Percentiles rank a stretch among this genome's conserved stretches.
These are phyloP conservation scores for Chrysoporthe deuterocubensis DNA, from an alignment of 2,329 filamentous ascomycete genomes.

Conservation along the genomic window DNA sequence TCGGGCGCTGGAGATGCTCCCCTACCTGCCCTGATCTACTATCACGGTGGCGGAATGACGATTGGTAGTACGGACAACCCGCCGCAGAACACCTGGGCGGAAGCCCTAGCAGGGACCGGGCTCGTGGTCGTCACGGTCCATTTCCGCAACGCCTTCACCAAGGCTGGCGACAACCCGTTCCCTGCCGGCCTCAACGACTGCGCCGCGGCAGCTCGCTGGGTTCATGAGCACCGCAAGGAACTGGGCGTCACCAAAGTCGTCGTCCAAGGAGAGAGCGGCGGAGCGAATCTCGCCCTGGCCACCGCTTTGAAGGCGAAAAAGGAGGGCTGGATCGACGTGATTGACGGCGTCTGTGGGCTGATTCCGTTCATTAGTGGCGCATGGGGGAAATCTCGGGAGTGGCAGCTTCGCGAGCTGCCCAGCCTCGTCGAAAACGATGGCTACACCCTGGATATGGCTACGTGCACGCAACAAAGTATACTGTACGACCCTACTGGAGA, in stretches of 20 bases:
- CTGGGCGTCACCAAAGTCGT: neutral
- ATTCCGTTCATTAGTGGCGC: conserved; percentile 36
- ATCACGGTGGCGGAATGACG: conserved; percentile 25
- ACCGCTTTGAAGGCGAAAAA: conserved; percentile 43
- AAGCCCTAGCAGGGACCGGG: neutral
- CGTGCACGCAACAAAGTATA: neutral
- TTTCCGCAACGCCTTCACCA: conserved; percentile 51
- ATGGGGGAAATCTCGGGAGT: neutral
- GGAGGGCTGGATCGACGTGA: conserved; percentile 25
- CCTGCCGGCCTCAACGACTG: conserved; percentile 37
- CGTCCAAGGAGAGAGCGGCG: conserved; percentile 13
- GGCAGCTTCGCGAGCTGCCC: neutral
- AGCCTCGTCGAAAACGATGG: neutral
- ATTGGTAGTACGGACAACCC: conserved; percentile 13
- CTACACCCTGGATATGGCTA: conserved; percentile 2
- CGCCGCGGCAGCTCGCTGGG: conserved; percentile 37
- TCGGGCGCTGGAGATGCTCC: neutral
- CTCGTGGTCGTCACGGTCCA: conserved; percentile 39
- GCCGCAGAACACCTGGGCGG: neutral
- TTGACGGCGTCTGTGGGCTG: conserved; percentile 35
- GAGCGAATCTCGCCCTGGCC: conserved; percentile 11
- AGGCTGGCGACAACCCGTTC: conserved; percentile 45
- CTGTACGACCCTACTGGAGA: conserved; percentile 1
- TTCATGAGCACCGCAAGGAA: neutral
- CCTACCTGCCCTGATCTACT: conserved; percentile 14